Conservation (phyloP, 805 yeast species). For the Trichomonascus vanleenenianus region DNA sequence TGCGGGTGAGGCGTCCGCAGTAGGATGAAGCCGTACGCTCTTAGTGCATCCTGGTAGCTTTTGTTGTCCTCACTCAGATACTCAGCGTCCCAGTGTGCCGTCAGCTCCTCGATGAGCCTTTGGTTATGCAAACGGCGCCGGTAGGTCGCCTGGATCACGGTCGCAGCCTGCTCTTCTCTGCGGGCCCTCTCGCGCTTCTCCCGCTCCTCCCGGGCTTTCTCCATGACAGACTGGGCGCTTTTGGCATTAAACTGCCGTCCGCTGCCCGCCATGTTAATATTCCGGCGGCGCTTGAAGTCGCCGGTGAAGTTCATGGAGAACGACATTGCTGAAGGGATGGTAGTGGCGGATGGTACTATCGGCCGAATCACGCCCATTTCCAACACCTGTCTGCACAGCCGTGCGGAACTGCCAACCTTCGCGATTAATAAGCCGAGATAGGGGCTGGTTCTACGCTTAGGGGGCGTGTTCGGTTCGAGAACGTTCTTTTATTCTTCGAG, state of each 20-base stretch:
- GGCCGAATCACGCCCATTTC: too few relatives aligned
- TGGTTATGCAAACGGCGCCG: slow-evolving; percentile 34
- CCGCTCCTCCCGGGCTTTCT: slow-evolving; percentile 59
- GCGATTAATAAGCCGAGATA: too few relatives aligned
- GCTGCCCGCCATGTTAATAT: slow-evolving; percentile 56
- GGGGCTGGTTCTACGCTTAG: too few relatives aligned
- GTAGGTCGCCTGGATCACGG: slow-evolving; percentile 42
- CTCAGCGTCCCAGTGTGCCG: slow-evolving; percentile 25
- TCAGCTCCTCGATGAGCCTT: slow-evolving; percentile 24
- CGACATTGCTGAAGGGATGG: too few relatives aligned
- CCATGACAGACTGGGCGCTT: slow-evolving; percentile 39
- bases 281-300: slow-evolving; percentile 47
- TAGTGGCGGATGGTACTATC: too few relatives aligned
- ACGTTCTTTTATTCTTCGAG: too few relatives aligned
- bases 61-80: background rate
- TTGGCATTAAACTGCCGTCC: slow-evolving; percentile 27
- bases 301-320: slow-evolving; percentile 52
- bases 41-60: background rate
- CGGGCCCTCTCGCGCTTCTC: slow-evolving; percentile 53
- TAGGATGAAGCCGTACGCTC: slow-evolving; percentile 2
- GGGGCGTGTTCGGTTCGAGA: too few relatives aligned
- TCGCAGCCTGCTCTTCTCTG: slow-evolving; percentile 41
- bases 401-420: too few relatives aligned
- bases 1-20: background rate
- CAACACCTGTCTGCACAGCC: too few relatives aligned